These are phyloP conservation scores for Leccinum longicurvipes DNA, from an alignment of 768 basidiomycete genomes.

Conservation along the genomic window DNA sequence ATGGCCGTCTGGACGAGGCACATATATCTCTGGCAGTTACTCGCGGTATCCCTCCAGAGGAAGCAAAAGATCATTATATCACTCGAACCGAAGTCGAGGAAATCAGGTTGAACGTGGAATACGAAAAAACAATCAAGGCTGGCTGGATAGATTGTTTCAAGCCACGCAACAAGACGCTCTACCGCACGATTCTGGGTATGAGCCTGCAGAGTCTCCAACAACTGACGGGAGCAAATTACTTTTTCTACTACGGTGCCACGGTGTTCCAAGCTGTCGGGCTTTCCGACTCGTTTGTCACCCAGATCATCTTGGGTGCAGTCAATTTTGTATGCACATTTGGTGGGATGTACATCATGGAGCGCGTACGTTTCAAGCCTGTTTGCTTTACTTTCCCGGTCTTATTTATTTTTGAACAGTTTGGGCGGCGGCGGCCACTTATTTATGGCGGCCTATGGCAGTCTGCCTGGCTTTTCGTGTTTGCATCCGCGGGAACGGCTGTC, in stretches of 20 bases:
- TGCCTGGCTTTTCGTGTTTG: conserved; percentile 69
- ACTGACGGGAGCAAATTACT: conserved; percentile 68
- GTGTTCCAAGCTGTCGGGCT: conserved; percentile 68
- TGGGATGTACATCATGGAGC: conserved; percentile 71
- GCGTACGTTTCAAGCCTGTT: conserved; percentile 32
- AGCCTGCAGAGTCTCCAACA: conserved; percentile 68
- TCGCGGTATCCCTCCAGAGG: conserved; percentile 43
- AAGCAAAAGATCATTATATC: conserved; percentile 40
- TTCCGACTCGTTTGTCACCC: conserved; percentile 61
- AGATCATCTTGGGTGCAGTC: conserved; percentile 73
- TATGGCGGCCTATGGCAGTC: conserved; percentile 70
- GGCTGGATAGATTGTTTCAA: conserved; percentile 73
- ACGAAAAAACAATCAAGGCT: conserved; percentile 42
- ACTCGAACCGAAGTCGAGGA: conserved; percentile 51
- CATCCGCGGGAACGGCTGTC: conserved; percentile 64
- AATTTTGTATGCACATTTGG: conserved; percentile 72
- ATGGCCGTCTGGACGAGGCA: conserved; percentile 47
- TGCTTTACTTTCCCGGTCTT: background rate
- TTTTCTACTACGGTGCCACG: conserved; percentile 67
- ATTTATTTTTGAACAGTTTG: conserved; percentile 42
- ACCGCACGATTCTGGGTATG: conserved; percentile 64
- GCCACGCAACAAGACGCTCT: conserved; percentile 52
- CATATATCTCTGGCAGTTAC: conserved; percentile 44
- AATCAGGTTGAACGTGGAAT: conserved; percentile 49
- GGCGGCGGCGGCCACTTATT: conserved; percentile 62